Evolutionary conservation across 2,329 filamentous ascomycete species (phyloP), one percentile per base, ranked within the genome.

Genomic region (Hortaea sp.): DNA sequence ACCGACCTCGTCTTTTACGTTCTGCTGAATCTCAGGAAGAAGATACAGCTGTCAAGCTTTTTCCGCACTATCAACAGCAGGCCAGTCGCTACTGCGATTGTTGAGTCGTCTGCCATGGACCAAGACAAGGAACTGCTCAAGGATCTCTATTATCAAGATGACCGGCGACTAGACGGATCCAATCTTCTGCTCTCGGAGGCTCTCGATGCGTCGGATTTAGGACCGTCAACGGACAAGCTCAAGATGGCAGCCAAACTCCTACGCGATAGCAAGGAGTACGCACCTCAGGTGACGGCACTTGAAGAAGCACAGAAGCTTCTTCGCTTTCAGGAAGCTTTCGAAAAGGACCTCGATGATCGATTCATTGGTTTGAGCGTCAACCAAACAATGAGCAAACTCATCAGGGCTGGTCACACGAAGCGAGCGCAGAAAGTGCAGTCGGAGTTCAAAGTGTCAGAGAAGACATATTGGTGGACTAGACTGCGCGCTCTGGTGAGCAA

Each of bases 131-230:
- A 85, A 45, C 67, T 98, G 20, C 78, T 98, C 28, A 98, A 97
- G 60, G 92, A 97, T 61, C 73, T 98, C 3, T 98, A 92, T 69
- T 98, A 98, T 63, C 92, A 97, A 68, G 92, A 97, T 58, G 92
- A 98, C 63, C 81, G 90, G 5, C 80, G 89, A 3, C 72, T 88
- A 5, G 92, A 97, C 53, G 88, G 92, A 3, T 85, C 90, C 0
- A 85, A 88, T 48, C 80, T 98, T 1, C 85, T 97, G 49, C 72
- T 98, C 10, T 79, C 81, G 13, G 90, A 98, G 66, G 86, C 89
- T 0, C 72, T 98, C 6, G 69, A 75, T 4, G 85, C 92, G 60
- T 75, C 80, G 1, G 81, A 85, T 51, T 72, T 81, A 28, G 75
- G 81, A 31, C 82, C 81, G 1, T 77, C 85, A 5, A 76, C 78